Base-by-base conservation (phyloP, 805 yeast species). In the Priceomyces fermenticarens region DNA sequence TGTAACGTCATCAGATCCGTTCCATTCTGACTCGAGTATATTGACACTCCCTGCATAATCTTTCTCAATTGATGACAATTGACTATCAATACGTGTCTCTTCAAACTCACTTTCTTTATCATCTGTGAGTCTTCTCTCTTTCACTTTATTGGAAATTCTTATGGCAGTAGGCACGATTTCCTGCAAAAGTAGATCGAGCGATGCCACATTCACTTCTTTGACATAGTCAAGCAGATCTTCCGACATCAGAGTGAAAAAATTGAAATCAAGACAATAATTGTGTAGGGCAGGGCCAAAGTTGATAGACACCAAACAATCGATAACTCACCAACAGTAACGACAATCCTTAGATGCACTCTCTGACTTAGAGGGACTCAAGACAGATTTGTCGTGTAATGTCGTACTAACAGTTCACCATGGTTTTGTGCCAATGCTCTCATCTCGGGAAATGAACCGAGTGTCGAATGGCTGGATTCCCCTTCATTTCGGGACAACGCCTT, bases 131-230 rank as follows among this genome's bases (percentile, higher is more conserved):
- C 41, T 51, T 13, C 57, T 53, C 27, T 56, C 52, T 20, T 53
- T 58, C 17, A 79, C 58, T 32, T 71, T 66, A 36, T 75, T 70
- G 10, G 85, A 76, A 4, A 88, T 81, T 28, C 85, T 64, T 34
- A 83, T 73, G 0, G 89, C 78, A 33, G 82, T 59, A 3, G 96
- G 95, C 1, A 88, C 81, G 29, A 86, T 66, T 60, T 89, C 96
- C 53, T 82, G 84, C 23, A 90, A 60, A 13, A 89, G 73, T 49
- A 80, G 73, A 36, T 83, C 85, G 41, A 85, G 63, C 34, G 81
- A 73, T 2, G 73, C 55, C 8, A 76, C 58, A 51, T 75, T 82
- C n/a, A 85, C 79, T 45, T 73, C 56, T n/a, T 60, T 40, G 32
- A 51, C 54, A 8, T 44, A 38, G 32, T 59, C 65, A 32, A 59